Conservation (phyloP, 257 asterid genomes). For the Lantana camara region DNA sequence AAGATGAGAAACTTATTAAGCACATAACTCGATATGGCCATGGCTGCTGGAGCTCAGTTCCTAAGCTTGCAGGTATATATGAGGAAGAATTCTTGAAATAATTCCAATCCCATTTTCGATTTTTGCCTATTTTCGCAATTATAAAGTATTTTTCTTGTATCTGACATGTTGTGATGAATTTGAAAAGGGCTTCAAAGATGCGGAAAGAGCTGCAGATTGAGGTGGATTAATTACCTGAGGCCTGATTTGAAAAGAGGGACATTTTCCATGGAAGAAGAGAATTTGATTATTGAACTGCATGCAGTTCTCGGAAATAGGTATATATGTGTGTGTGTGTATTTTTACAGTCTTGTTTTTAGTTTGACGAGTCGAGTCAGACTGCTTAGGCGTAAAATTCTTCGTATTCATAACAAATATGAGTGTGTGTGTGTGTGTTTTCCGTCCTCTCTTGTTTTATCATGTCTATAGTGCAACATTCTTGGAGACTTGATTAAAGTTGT, state of each 20-base stretch:
- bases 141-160: background rate
- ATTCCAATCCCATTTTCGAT: too few species aligned
- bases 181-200: constrained; percentile 71
- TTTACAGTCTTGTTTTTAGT: too few species aligned
- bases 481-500: background rate
- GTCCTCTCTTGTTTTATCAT: too few species aligned
- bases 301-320: constrained; percentile 86
- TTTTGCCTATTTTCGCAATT: background rate
- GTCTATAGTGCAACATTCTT: background rate
- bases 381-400: too few species aligned
- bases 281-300: constrained; percentile 71
- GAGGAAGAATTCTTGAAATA: background rate
- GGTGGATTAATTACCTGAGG: constrained; percentile 89
- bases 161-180: background rate
- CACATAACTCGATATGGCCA: constrained; percentile 75
- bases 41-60: constrained; percentile 97
- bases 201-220: constrained; percentile 82
- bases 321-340: too few species aligned
- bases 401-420: too few species aligned
- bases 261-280: constrained; percentile 78
- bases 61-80: constrained; percentile 69
- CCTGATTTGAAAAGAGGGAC: constrained; percentile 91
- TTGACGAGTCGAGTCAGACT: too few species aligned
- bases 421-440: too few species aligned
- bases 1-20: constrained; percentile 77